phyloP scores from a whole-genome alignment of 257 asterid species.

The Agastache rugosa region DNA sequence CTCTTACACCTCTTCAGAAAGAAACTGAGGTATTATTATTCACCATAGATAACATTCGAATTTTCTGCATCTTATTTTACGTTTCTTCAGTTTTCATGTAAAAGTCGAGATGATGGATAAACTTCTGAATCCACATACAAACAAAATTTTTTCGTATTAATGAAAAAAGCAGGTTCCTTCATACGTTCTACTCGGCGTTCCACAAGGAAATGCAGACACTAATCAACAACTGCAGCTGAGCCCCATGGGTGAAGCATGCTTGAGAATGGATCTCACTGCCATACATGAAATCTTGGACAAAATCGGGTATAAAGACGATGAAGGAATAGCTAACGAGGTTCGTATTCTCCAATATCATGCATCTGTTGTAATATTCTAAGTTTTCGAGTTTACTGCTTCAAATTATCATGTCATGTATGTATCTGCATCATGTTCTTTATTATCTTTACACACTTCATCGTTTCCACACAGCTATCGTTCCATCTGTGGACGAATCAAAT shows the following conservation, averaged over 20 bases:
- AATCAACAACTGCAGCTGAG: conserved; percentile 46
- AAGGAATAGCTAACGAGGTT: conserved; percentile 90
- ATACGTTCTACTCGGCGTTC: conserved; percentile 67
- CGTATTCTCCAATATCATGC: background rate
- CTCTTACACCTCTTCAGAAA: conserved; percentile 74
- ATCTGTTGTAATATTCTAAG: background rate
- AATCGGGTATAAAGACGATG: conserved; percentile 81
- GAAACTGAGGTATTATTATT: conserved; percentile 68
- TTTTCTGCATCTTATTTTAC: background rate
- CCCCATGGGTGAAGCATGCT: conserved; percentile 94
- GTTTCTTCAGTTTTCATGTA: background rate
- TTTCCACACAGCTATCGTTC: conserved; percentile 69
- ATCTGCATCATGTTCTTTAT: background rate
- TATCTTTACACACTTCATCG: too few species aligned
- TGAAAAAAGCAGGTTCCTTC: conserved; percentile 65
- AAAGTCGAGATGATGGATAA: background rate
- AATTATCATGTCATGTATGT: background rate
- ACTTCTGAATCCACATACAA: background rate
- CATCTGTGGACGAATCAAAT: conserved; percentile 93
- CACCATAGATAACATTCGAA: background rate
- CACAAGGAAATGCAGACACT: conserved; percentile 53
- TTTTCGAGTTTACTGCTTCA: background rate
- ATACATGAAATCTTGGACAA: conserved; percentile 81
- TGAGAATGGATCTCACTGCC: conserved; percentile 88
- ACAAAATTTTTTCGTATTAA: background rate